Percentiles rank a stretch among this genome's conserved stretches.
Evolutionary conservation across 177 flowering plant genomes (phyloP).

Genomic region (Vitis hybrid): DNA sequence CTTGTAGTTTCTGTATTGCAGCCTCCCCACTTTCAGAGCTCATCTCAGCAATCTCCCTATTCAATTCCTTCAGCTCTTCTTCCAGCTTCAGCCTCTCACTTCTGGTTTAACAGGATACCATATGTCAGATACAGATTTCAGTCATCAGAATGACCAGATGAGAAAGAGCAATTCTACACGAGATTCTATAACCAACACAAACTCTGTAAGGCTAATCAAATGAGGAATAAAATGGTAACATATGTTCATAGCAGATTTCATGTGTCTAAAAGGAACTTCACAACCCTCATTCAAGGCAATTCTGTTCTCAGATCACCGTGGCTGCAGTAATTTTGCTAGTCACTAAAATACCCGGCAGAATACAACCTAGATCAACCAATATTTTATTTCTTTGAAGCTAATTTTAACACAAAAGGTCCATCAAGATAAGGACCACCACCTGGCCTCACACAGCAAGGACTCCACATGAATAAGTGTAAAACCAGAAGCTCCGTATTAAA

Average conservation of each 20-base stretch:
- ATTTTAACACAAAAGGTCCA: not conserved
- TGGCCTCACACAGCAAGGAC: too few relatives aligned
- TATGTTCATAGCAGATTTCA: not conserved
- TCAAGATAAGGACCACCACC: not conserved
- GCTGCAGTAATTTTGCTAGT: not conserved
- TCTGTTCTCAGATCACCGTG: not conserved
- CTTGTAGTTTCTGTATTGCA: conserved; percentile 79
- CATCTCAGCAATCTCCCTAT: conserved; percentile 52
- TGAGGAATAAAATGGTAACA: not conserved
- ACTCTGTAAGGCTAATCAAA: not conserved
- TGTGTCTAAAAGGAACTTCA: not conserved
- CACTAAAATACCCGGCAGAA: not conserved
- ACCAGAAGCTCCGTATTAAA: not conserved
- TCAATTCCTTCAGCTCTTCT: conserved; percentile 70
- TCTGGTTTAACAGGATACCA: conserved; percentile 33
- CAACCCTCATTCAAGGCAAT: not conserved
- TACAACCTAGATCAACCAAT: not conserved
- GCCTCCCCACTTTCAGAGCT: conserved; percentile 75
- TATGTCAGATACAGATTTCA: conserved; percentile 4
- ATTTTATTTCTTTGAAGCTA: not conserved
- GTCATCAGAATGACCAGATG: not conserved
- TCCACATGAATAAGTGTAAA: not conserved
- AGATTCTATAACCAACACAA: not conserved
- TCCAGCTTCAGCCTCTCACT: conserved; percentile 58
- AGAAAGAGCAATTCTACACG: not conserved